Percentiles rank a stretch among this genome's conserved stretches.
phyloP scores from a whole-genome alignment of 1,284 basidiomycete species.

The Caloboletus firmus region DNA sequence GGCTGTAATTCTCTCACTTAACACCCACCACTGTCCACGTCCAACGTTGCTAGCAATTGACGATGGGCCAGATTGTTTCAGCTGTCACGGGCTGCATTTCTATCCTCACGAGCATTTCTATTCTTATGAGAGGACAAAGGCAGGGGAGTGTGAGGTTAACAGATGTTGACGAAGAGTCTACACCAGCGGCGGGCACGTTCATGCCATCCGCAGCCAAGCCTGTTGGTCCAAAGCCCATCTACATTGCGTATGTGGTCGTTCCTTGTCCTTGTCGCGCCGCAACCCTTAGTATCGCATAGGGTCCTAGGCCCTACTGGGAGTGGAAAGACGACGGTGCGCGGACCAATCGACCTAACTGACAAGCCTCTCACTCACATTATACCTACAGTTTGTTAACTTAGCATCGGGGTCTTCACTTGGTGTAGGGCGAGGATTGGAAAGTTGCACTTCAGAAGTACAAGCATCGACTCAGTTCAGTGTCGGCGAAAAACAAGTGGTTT shows the following conservation, averaged over 20 bases:
- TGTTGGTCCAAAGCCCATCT: conserved; percentile 21
- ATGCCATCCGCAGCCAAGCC: neutral
- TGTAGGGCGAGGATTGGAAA: conserved; percentile 36
- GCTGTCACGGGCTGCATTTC: neutral
- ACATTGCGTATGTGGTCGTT: conserved; percentile 31
- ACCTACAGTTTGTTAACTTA: conserved; percentile 36
- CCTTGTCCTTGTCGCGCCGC: neutral
- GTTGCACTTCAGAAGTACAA: conserved; percentile 38
- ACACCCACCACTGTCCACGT: neutral
- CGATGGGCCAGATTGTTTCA: conserved; percentile 21
- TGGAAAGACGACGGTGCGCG: conserved; percentile 35
- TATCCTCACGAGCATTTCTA: neutral
- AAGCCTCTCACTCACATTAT: neutral
- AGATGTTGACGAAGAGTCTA: conserved; percentile 20
- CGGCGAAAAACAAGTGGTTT: conserved; percentile 27
- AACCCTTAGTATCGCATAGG: conserved; percentile 20
- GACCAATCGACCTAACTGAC: neutral
- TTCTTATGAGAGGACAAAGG: neutral
- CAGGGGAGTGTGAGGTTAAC: conserved; percentile 15
- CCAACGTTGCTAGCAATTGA: conserved; percentile 7
- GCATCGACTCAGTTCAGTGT: conserved; percentile 26
- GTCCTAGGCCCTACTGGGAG: conserved; percentile 35
- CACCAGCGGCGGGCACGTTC: neutral
- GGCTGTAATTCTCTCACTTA: neutral
- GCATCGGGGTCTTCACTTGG: conserved; percentile 32